phyloP scores from a whole-genome alignment of 306 rosid species.

The Rosa rugosa region DNA sequence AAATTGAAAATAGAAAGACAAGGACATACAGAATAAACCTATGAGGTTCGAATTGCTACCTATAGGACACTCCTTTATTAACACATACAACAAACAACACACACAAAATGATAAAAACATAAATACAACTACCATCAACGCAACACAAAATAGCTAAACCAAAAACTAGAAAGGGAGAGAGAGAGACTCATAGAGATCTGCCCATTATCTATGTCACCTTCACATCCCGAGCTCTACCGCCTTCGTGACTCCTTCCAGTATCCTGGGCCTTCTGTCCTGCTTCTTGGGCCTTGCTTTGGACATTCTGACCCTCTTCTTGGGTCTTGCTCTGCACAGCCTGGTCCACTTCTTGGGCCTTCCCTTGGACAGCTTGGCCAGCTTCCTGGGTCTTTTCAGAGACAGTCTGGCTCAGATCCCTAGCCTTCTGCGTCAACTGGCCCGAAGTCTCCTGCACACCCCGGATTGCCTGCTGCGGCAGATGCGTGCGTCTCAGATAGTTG shows the following conservation, averaged over 20 bases:
- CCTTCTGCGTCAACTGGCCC: conserved; percentile 25
- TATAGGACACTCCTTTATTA: conserved; percentile 5
- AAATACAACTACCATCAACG: neutral
- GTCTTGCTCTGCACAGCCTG: neutral
- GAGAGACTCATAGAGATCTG: neutral
- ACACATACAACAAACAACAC: neutral
- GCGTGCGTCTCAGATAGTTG: conserved; percentile 27
- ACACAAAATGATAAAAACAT: neutral
- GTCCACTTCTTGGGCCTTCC: neutral
- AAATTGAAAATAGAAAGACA: neutral
- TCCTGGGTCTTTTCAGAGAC: conserved; percentile 7
- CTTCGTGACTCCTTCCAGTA: neutral
- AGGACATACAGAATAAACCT: conserved; percentile 2
- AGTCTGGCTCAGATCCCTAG: conserved; percentile 18
- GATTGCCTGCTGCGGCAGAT: conserved; percentile 31
- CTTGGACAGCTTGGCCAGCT: neutral
- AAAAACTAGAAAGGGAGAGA: neutral
- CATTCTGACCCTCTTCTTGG: conserved; percentile 3
- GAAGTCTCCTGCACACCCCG: conserved; percentile 27
- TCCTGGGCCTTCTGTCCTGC: neutral
- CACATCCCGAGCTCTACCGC: conserved; percentile 3
- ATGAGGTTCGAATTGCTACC: neutral
- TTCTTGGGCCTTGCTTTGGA: conserved; percentile 16
- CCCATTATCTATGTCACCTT: conserved; percentile 5
- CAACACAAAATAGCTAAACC: neutral